Percentiles rank a stretch among this genome's conserved stretches.
Evolutionary conservation across 176 grass and related monocot genomes (phyloP).

Genomic region (Paspalum notatum): DNA sequence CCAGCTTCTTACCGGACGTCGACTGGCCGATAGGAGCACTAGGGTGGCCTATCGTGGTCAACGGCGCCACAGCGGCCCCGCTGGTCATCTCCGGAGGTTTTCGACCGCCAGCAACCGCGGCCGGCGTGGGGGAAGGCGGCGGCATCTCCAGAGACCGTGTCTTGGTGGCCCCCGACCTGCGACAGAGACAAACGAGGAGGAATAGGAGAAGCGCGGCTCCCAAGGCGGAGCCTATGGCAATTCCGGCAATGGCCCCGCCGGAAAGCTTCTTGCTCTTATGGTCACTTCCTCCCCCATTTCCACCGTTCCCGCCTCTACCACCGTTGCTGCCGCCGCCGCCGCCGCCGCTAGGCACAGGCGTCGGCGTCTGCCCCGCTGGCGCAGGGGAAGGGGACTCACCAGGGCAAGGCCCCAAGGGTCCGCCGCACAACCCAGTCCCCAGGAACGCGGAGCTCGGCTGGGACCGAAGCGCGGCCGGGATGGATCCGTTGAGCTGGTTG

Average conservation of each 20-base stretch:
- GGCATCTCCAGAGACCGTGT: constrained; percentile 51
- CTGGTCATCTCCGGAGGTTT: constrained; percentile 36
- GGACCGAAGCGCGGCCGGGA: constrained; percentile 49
- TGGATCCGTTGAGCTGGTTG: constrained; percentile 63
- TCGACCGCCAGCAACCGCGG: constrained; percentile 22
- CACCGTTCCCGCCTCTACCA: background rate
- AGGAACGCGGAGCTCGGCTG: constrained; percentile 52
- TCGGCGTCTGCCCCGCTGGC: constrained; percentile 28
- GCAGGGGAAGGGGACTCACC: constrained; percentile 57
- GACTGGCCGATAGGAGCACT: constrained; percentile 18
- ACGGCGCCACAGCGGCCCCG: constrained; percentile 15
- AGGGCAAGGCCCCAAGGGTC: constrained; percentile 54
- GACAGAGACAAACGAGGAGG: constrained; percentile 57
- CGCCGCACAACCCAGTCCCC: constrained; percentile 54
- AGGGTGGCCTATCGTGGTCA: constrained; percentile 42
- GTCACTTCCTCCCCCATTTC: background rate
- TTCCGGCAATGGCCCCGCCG: constrained; percentile 66
- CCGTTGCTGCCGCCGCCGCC: background rate
- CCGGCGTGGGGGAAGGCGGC: background rate
- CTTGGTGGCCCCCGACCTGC: constrained; percentile 42
- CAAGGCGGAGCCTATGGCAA: constrained; percentile 50
- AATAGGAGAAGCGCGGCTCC: constrained; percentile 53
- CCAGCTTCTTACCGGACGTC: constrained; percentile 63
- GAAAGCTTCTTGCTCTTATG: constrained; percentile 56
- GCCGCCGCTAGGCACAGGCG: background rate